Conservation (phyloP, 139 green algal species). For the Gonium pectorale region DNA sequence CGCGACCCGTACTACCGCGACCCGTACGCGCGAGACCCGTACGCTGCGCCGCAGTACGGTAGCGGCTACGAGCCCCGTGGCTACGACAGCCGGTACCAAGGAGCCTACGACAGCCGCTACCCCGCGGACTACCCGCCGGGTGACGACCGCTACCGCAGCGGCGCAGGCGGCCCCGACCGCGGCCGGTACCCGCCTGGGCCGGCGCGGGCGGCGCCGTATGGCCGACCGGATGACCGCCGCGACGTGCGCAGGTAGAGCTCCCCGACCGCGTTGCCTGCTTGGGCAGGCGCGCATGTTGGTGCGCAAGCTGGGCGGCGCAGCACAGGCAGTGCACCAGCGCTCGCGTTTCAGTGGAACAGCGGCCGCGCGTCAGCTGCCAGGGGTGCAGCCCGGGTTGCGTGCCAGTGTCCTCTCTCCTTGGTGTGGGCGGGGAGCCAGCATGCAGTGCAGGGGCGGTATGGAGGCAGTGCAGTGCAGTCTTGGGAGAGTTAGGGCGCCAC, state of each 20-base stretch:
- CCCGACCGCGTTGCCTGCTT: no score
- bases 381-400: no score
- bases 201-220: constrained; percentile 10
- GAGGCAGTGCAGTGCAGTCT: no score
- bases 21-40: constrained; percentile 41
- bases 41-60: neutral
- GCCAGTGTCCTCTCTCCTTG: no score
- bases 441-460: no score
- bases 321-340: no score
- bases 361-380: no score
- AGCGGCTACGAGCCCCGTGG: neutral
- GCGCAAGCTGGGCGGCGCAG: no score
- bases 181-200: constrained; percentile 13
- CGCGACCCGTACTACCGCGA: constrained; percentile 45
- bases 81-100: constrained; percentile 13
- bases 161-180: constrained; percentile 35
- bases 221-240: constrained; percentile 22
- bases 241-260: constrained; percentile 33
- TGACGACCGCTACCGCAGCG: constrained; percentile 18
- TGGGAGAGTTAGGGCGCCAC: no score
- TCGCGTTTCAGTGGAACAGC: no score
- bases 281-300: no score
- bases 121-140: constrained; percentile 23
- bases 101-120: constrained; percentile 37
- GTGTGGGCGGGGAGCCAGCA: no score